Evolutionary conservation across 1,284 basidiomycete genomes (phyloP).

Genomic region (Cryptococcus floricola): DNA sequence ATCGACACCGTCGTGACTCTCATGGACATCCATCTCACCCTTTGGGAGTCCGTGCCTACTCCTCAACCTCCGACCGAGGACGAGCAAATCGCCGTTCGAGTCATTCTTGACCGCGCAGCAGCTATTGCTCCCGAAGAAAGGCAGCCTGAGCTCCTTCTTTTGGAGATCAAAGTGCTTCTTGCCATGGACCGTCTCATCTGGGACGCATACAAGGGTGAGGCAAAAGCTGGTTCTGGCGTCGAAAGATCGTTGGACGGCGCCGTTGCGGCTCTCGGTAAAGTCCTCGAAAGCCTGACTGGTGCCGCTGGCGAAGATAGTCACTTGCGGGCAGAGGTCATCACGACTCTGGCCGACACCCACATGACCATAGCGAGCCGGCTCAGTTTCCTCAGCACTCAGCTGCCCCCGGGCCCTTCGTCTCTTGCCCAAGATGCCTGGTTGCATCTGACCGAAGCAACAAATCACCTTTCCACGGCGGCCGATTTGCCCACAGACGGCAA

Average conservation of each 20-base stretch:
- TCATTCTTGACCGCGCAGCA: conserved; percentile 29
- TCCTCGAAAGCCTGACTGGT: conserved; percentile 29
- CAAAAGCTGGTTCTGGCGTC: conserved; percentile 22
- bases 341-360: conserved; percentile 37
- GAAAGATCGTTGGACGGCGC: conserved; percentile 36
- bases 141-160: conserved; percentile 42
- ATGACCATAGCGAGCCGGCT: conserved; percentile 25
- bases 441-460: conserved; percentile 30
- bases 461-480: conserved; percentile 27
- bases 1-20: conserved; percentile 39
- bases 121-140: conserved; percentile 19
- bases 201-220: conserved; percentile 32
- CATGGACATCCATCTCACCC: conserved; percentile 31
- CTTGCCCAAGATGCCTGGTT: conserved; percentile 38
- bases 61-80: conserved; percentile 27
- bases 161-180: conserved; percentile 41
- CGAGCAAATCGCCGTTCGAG: conserved; percentile 31
- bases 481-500: conserved; percentile 25
- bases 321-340: conserved; percentile 36
- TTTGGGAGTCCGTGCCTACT: conserved; percentile 34
- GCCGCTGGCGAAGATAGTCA: conserved; percentile 22
- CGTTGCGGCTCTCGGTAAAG: conserved; percentile 22
- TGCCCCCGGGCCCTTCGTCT: conserved; percentile 28
- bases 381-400: conserved; percentile 22
- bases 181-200: conserved; percentile 40